Percentiles rank a stretch among this genome's conserved stretches.
These are phyloP conservation scores for Termitomyces sp. DNA, from an alignment of 768 basidiomycete species.

Conservation along the genomic window DNA sequence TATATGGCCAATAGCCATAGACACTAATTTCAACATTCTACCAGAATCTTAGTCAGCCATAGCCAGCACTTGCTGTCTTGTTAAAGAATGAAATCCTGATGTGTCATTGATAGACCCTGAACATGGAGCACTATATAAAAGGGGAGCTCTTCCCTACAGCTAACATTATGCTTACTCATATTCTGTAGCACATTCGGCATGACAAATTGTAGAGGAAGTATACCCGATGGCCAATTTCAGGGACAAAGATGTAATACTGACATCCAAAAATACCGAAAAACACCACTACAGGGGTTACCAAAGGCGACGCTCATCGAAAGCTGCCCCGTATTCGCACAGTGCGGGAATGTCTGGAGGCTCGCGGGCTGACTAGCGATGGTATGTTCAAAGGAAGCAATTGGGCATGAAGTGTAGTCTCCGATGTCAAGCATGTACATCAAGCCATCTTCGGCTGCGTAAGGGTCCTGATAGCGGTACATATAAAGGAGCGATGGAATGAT, in stretches of 20 bases:
- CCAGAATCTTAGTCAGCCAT: too few species aligned
- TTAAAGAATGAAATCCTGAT: slow-evolving; percentile 1
- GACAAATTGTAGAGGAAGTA: slow-evolving; percentile 22
- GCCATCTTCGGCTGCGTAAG: not conserved
- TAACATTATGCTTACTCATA: slow-evolving; percentile 83
- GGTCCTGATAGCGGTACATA: not conserved
- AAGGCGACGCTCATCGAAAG: not conserved
- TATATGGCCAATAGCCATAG: too few species aligned
- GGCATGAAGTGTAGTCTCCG: not conserved
- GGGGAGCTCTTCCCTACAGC: slow-evolving; percentile 74
- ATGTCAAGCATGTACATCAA: not conserved
- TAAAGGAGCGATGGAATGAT: not conserved
- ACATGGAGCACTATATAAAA: slow-evolving; percentile 84
- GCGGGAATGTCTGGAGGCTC: slow-evolving; percentile 5
- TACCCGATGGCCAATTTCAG: not conserved
- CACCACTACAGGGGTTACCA: slow-evolving; percentile 3
- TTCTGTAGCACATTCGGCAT: slow-evolving; percentile 66
- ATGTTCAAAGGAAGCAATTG: not conserved
- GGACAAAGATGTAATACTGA: not conserved
- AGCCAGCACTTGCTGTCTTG: not conserved
- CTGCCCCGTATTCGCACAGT: slow-evolving; percentile 1
- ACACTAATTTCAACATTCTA: too few species aligned
- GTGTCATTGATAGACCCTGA: slow-evolving; percentile 55
- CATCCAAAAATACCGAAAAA: not conserved
- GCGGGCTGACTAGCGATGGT: not conserved